A percentile compares a stretch with the other conserved stretches of the same genome.
phyloP scores from a whole-genome alignment of 2,329 filamentous ascomycete genomes.

The Chalaropsis ovoidea region DNA sequence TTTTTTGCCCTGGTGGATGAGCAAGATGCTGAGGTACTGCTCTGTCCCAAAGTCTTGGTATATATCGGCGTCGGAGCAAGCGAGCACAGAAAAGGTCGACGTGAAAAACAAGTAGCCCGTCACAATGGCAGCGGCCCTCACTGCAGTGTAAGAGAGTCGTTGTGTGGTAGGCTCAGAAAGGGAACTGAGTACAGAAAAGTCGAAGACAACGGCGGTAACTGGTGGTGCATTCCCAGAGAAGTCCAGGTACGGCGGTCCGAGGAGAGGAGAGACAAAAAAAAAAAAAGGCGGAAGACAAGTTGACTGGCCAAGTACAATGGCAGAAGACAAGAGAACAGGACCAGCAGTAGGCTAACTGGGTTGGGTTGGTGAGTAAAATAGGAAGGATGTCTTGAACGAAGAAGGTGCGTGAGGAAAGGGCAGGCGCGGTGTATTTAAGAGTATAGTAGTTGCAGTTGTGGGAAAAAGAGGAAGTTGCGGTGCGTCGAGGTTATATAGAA shows the following conservation, averaged over 20 bases:
- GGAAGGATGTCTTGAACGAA: neutral
- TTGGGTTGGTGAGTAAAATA: neutral
- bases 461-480: neutral
- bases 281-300: neutral
- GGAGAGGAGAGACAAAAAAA: too few relatives aligned
- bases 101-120: too few relatives aligned
- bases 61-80: neutral
- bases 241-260: neutral
- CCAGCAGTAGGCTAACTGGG: neutral
- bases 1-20: neutral
- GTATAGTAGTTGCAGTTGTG: neutral
- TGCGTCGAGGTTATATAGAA: conserved; percentile 9
- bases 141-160: conserved; percentile 14
- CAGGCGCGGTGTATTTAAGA: neutral
- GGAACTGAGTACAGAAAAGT: conserved; percentile 4
- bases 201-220: conserved; percentile 8
- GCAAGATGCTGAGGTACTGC: neutral
- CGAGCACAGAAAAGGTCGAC: too few relatives aligned
- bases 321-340: neutral
- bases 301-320: neutral
- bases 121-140: neutral
- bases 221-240: conserved; percentile 11
- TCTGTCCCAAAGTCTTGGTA: neutral
- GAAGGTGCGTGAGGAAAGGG: neutral
- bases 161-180: conserved; percentile 3